Conservation (phyloP, 2,329 filamentous ascomycete species). For the Aureobasidium sp. region DNA sequence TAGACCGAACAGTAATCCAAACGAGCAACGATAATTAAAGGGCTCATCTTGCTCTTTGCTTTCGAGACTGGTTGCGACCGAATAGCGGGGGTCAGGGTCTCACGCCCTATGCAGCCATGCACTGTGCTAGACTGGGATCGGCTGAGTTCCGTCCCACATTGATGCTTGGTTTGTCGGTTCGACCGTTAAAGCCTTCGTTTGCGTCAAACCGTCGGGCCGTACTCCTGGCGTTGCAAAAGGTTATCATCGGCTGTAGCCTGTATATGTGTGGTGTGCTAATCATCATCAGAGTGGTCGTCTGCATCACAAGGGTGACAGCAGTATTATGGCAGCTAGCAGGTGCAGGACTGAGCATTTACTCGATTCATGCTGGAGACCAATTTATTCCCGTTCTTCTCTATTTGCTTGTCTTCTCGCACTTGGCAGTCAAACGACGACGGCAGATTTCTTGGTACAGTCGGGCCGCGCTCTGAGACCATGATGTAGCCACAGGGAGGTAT, state of each 20-base stretch:
- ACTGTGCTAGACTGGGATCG: conserved; percentile 8
- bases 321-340: neutral
- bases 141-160: conserved; percentile 13
- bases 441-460: conserved; percentile 1
- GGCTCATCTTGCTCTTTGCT: conserved; percentile 1
- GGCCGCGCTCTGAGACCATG: conserved; percentile 14
- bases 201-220: conserved; percentile 11
- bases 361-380: neutral
- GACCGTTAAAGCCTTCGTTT: conserved; percentile 13
- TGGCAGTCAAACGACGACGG: neutral
- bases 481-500: conserved; percentile 7
- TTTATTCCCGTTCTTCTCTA: neutral
- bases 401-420: neutral
- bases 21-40: conserved; percentile 12
- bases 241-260: conserved; percentile 2
- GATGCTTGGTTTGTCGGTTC: conserved; percentile 12
- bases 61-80: neutral
- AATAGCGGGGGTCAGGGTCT: conserved; percentile 15
- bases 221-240: conserved; percentile 6
- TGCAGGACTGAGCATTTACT: neutral
- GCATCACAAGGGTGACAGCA: neutral
- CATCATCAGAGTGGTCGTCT: neutral
- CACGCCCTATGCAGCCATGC: conserved; percentile 3
- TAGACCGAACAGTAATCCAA: conserved; percentile 8
- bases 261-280: neutral